phyloP scores from a whole-genome alignment of 2,329 filamentous ascomycete species.

The Ceratocystis variospora region DNA sequence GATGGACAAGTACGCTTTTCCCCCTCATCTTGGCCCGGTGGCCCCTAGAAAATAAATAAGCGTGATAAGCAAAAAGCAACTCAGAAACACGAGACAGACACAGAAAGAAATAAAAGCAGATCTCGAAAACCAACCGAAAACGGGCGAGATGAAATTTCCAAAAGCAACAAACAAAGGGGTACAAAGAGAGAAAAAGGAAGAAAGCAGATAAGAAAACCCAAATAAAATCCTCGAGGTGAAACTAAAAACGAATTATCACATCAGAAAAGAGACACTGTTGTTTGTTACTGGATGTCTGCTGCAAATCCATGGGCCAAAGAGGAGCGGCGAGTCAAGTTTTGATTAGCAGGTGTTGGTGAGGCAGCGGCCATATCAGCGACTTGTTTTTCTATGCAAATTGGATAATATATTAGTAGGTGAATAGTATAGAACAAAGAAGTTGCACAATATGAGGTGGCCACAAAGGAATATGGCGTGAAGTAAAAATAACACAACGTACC shows the following conservation, averaged over 20 bases:
- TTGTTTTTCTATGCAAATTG: conserved; percentile 34
- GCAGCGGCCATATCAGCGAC: conserved; percentile 31
- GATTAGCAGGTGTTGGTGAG: conserved; percentile 25
- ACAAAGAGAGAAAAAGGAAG: neutral
- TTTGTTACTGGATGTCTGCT: neutral
- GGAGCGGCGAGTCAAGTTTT: conserved; percentile 37
- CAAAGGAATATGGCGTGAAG: no score
- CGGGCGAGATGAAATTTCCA: no score
- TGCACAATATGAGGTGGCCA: neutral
- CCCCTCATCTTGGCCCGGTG: neutral
- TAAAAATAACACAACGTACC: conserved; percentile 34
- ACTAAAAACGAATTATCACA: neutral
- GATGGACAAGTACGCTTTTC: neutral
- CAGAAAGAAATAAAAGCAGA: neutral
- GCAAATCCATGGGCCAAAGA: conserved; percentile 29
- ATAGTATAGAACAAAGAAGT: neutral
- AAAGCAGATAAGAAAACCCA: neutral
- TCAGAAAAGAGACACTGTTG: neutral
- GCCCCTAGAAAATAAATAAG: neutral
- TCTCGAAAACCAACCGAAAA: neutral
- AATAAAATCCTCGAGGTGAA: no score
- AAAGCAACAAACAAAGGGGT: no score
- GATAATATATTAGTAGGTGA: conserved; percentile 19
- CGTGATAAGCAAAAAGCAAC: neutral
- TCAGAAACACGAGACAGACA: neutral